Percentiles rank a stretch among this genome's conserved stretches.
Conservation (phyloP, 495 filamentous ascomycete species). For the Penicillium cosmopolitanum region DNA sequence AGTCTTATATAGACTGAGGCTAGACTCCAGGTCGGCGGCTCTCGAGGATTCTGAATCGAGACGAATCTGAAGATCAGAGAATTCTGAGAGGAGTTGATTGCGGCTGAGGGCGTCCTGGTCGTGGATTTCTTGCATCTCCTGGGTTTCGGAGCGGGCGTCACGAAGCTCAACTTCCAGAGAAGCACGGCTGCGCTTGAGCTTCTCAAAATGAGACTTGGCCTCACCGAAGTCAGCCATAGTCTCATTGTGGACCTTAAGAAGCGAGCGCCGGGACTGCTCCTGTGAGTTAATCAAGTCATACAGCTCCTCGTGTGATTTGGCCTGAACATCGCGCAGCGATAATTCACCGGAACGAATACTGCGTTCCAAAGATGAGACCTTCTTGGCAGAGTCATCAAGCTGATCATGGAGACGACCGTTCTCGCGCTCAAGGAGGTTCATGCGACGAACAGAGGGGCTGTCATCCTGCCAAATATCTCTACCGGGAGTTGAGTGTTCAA, state of each 20-base stretch:
- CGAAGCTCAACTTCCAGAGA: constrained; percentile 87
- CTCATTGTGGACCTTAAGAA: constrained; percentile 83
- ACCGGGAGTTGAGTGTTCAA: constrained; percentile 64
- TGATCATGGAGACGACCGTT: constrained; percentile 93
- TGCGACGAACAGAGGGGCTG: constrained; percentile 78
- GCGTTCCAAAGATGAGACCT: constrained; percentile 88
- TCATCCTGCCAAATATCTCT: constrained; percentile 73
- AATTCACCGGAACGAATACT: constrained; percentile 87
- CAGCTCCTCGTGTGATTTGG: constrained; percentile 92
- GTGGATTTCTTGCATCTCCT: constrained; percentile 72
- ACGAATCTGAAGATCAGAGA: constrained; percentile 90
- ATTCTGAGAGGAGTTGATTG: constrained; percentile 87
- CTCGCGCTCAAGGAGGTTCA: constrained; percentile 90
- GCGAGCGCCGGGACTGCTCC: constrained; percentile 80
- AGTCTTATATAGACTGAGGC: constrained; percentile 85
- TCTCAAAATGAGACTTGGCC: constrained; percentile 83
- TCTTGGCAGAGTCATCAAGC: constrained; percentile 92
- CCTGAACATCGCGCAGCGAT: constrained; percentile 87
- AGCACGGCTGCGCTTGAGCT: constrained; percentile 76
- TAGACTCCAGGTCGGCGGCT: constrained; percentile 80
- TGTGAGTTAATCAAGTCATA: constrained; percentile 93
- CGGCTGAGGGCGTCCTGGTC: constrained; percentile 86
- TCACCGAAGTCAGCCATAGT: constrained; percentile 83
- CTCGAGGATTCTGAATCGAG: constrained; percentile 88
- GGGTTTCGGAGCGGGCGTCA: constrained; percentile 79